These are phyloP conservation scores for Nemania abortiva DNA, from an alignment of 2,329 filamentous ascomycete species.

Conservation along the genomic window DNA sequence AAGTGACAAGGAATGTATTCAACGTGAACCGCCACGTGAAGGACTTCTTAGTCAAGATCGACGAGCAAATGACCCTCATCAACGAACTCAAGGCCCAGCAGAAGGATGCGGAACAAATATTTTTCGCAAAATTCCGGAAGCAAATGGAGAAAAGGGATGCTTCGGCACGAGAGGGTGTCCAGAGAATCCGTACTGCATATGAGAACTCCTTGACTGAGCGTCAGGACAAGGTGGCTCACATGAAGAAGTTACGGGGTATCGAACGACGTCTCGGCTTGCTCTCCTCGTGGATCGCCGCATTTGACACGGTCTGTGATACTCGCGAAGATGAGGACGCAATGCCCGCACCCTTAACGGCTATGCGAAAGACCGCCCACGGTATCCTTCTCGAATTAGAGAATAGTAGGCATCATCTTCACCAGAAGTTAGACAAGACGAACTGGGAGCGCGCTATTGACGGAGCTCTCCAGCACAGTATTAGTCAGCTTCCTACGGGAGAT, in stretches of 20 bases:
- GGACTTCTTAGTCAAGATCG: conserved; percentile 98
- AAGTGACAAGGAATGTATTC: conserved; percentile 98
- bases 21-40: conserved; percentile 99
- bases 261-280: conserved; percentile 87
- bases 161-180: conserved; percentile 80
- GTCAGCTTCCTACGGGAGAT: conserved; percentile 81
- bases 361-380: conserved; percentile 89
- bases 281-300: conserved; percentile 93
- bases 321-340: conserved; percentile 75
- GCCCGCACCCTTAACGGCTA: conserved; percentile 76
- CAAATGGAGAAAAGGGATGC: conserved; percentile 86
- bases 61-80: conserved; percentile 97
- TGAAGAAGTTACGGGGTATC: conserved; percentile 85
- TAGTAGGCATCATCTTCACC: conserved; percentile 90
- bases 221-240: conserved; percentile 80
- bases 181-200: conserved; percentile 84
- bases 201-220: conserved; percentile 83
- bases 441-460: conserved; percentile 93
- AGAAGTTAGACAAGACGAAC: conserved; percentile 80
- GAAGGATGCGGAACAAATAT: conserved; percentile 84
- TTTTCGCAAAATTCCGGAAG: conserved; percentile 91
- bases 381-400: conserved; percentile 90
- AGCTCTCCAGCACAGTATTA: conserved; percentile 85
- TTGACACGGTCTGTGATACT: conserved; percentile 82
- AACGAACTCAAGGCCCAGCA: conserved; percentile 95